Base-by-base conservation (phyloP, 768 basidiomycete species). In the Mrakia hoshinonis region DNA sequence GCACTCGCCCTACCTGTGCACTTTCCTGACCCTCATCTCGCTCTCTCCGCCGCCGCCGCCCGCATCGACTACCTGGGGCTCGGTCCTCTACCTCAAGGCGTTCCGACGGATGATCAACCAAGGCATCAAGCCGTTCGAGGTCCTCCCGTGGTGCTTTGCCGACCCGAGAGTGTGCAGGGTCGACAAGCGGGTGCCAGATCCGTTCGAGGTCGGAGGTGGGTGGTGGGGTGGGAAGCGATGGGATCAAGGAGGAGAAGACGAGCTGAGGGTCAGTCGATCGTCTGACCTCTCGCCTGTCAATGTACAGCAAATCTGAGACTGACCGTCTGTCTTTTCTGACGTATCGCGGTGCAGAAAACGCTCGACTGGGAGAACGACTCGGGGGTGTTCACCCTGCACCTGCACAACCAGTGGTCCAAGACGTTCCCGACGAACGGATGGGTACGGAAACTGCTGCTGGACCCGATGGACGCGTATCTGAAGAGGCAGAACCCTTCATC, bases 331-430 rank as follows among this genome's bases (percentile, higher is more conserved):
- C n/a, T n/a, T n/a, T n/a, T n/a, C n/a, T n/a, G n/a, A n/a, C n/a
- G n/a, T n/a, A n/a, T n/a, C n/a, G n/a, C n/a, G n/a, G n/a, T n/a
- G 1, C 43, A 67, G 70, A 54, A 24, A 52, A 43, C 52, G 20
- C 62, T 72, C 54, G 39, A 72, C 54, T 66, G 63, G 20, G 87
- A 89, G 72, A 84, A 95, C 15, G 77, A 78, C 6, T 74, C 77
- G 31, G 72, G 72, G 18, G 75, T 80, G n/a, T 99, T 95, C 81
- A 85, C 87, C 0, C 85, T 98, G 46, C 95, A 97, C 80, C 77
- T 98, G 76, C 95, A 98, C 79, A 96, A 97, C 79, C 92, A 92
- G 79, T 98, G 95, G 94, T 85, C 89, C 66, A 96, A 92, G 82
- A 80, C 80, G 63, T 98, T 89, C 77, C 93, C 95, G 0, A 77